A percentile compares a stretch with the other conserved stretches of the same genome.
phyloP scores from a whole-genome alignment of 257 asterid genomes.

The Rehmannia glutinosa region DNA sequence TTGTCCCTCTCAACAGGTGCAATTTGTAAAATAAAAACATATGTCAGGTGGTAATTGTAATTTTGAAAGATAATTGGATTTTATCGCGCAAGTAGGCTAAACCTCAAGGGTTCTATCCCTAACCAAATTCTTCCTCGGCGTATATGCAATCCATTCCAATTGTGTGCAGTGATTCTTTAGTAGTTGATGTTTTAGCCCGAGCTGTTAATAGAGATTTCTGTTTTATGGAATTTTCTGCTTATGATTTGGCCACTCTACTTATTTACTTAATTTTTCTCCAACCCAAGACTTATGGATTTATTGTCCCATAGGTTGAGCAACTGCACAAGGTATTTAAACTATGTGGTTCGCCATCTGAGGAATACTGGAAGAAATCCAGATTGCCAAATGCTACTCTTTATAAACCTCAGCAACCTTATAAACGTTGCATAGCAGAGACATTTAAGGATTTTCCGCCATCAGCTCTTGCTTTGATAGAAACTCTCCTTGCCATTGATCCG shows the following conservation, averaged over 20 bases:
- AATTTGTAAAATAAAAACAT: too few species aligned
- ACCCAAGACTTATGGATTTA: not conserved
- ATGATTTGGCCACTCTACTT: not conserved
- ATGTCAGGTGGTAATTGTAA: too few species aligned
- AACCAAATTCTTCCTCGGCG: too few species aligned
- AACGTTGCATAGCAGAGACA: constrained; percentile 56
- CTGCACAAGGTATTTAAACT: constrained; percentile 88
- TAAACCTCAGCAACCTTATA: constrained; percentile 89
- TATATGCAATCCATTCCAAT: too few species aligned
- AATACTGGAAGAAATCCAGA: constrained; percentile 87
- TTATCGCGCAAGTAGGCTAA: too few species aligned
- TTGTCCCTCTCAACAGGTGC: too few species aligned
- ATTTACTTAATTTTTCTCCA: not conserved
- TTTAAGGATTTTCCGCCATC: constrained; percentile 76
- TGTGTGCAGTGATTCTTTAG: too few species aligned
- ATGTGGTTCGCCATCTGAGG: constrained; percentile 91
- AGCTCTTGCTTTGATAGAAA: constrained; percentile 60
- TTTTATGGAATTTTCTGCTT: not conserved
- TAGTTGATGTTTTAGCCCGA: too few species aligned
- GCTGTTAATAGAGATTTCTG: not conserved
- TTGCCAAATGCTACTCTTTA: constrained; percentile 80
- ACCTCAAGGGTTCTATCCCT: too few species aligned
- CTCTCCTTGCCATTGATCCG: constrained; percentile 79
- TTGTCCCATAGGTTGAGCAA: constrained; percentile 66
- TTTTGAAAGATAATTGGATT: too few species aligned